These are phyloP conservation scores for Pterulicium gracile DNA, from an alignment of 1,284 basidiomycete species.

Conservation along the genomic window DNA sequence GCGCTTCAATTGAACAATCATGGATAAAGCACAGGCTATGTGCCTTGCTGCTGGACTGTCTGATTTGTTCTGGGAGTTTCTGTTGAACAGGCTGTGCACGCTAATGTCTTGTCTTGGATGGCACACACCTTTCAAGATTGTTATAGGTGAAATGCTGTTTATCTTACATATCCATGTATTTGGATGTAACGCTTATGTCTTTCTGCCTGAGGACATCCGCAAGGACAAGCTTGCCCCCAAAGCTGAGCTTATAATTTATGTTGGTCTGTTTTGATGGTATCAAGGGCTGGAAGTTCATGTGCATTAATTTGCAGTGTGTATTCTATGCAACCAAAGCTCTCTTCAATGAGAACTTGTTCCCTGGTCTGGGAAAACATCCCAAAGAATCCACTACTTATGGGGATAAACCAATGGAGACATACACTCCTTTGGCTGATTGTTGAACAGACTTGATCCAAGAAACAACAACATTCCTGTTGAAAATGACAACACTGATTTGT, in stretches of 20 bases:
- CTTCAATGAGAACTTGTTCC: conserved; percentile 15
- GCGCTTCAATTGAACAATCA: conserved; percentile 7
- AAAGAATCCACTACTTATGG: conserved; percentile 3
- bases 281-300: conserved; percentile 14
- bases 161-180: conserved; percentile 13
- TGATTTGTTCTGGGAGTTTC: conserved; percentile 17
- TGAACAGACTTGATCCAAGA: conserved; percentile 4
- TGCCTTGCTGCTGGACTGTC: conserved; percentile 14
- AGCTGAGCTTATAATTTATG: conserved; percentile 12
- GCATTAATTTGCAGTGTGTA: conserved; percentile 8
- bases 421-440: no score
- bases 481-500: background rate
- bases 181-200: conserved; percentile 15
- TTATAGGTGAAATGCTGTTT: conserved; percentile 11
- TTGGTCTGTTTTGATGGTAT: conserved; percentile 10
- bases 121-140: conserved; percentile 7
- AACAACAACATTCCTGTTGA: background rate
- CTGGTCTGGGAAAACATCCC: conserved; percentile 6
- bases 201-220: conserved; percentile 5
- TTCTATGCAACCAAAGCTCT: conserved; percentile 11
- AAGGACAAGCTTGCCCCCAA: conserved; percentile 11
- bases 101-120: conserved; percentile 3
- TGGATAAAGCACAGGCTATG: conserved; percentile 14
- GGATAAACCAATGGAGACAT: conserved; percentile 5
- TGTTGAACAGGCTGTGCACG: conserved; percentile 11